A percentile compares a stretch with the other conserved stretches of the same genome.
These are phyloP conservation scores for Leucosporidium scottii DNA, from an alignment of 768 basidiomycete species.

Conservation along the genomic window DNA sequence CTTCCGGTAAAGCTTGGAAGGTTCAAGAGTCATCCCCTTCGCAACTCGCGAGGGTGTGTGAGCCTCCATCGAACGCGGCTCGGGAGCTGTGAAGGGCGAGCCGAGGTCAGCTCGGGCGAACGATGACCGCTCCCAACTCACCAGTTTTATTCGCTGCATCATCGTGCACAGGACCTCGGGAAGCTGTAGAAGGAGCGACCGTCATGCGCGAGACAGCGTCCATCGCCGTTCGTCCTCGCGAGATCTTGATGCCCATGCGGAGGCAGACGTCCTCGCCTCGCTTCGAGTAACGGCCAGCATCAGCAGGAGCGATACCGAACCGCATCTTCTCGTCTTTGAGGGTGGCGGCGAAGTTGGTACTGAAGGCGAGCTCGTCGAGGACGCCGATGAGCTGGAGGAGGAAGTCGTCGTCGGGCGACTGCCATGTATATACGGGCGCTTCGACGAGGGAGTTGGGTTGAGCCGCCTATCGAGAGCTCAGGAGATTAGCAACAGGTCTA, in stretches of 20 bases:
- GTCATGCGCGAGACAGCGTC: neutral
- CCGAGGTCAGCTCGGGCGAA: too few relatives aligned
- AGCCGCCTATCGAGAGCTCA: neutral
- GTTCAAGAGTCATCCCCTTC: slow-evolving; percentile 4
- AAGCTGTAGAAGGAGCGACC: neutral
- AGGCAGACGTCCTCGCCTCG: slow-evolving; percentile 1
- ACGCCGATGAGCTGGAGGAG: slow-evolving; percentile 29
- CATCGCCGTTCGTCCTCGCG: too few relatives aligned
- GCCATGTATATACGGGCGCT: slow-evolving; percentile 14
- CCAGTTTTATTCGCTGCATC: too few relatives aligned
- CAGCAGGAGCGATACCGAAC: neutral
- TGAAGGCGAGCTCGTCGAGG: slow-evolving; percentile 17
- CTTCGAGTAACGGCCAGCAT: neutral
- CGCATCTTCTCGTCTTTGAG: neutral
- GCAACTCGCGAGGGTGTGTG: slow-evolving; percentile 11
- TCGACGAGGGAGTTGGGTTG: slow-evolving; percentile 25
- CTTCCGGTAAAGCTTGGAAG: slow-evolving; percentile 8
- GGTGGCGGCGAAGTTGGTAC: slow-evolving; percentile 12
- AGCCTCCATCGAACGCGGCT: too few relatives aligned
- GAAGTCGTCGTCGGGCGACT: slow-evolving; percentile 21
- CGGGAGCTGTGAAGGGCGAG: too few relatives aligned
- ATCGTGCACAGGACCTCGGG: too few relatives aligned
- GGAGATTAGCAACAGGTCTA: neutral
- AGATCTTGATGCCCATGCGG: slow-evolving; percentile 17
- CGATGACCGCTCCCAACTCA: too few relatives aligned